These are phyloP conservation scores for Bruguiera sexangula DNA, from an alignment of 345 rosid genomes.

Conservation along the genomic window DNA sequence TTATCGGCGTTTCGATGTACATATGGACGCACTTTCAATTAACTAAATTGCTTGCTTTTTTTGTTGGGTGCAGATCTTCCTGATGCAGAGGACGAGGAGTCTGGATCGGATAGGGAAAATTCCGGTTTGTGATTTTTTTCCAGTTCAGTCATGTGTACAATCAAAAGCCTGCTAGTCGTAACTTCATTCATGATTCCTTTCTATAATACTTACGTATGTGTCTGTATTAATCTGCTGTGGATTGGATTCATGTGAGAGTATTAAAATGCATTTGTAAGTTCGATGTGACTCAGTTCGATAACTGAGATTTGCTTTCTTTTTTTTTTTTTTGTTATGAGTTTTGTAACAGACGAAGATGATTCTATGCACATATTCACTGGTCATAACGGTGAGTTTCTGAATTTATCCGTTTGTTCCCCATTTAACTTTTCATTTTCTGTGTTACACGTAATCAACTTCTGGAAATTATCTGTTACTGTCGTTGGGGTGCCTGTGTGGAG, in stretches of 20 bases:
- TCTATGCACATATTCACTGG: constrained; percentile 88
- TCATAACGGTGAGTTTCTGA: constrained; percentile 50
- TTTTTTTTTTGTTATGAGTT: neutral
- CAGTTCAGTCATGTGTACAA: neutral
- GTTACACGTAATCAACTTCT: neutral
- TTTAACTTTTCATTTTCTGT: neutral
- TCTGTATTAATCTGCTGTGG: neutral
- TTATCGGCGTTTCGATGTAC: neutral
- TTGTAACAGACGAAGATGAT: constrained; percentile 67
- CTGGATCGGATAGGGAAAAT: constrained; percentile 31
- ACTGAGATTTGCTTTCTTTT: neutral
- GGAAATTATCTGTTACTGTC: neutral
- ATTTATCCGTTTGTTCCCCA: neutral
- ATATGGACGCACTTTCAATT: neutral
- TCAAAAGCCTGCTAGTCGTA: neutral
- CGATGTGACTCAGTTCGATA: neutral
- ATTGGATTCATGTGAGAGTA: too few species aligned
- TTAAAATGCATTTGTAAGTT: too few species aligned
- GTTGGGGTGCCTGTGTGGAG: too few species aligned
- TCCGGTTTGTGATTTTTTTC: constrained; percentile 15
- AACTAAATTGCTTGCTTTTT: neutral
- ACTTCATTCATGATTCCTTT: neutral
- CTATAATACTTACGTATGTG: neutral
- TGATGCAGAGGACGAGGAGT: constrained; percentile 49
- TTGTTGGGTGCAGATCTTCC: constrained; percentile 58